phyloP scores from a whole-genome alignment of 495 filamentous ascomycete species.

The Trichoderma virens region DNA sequence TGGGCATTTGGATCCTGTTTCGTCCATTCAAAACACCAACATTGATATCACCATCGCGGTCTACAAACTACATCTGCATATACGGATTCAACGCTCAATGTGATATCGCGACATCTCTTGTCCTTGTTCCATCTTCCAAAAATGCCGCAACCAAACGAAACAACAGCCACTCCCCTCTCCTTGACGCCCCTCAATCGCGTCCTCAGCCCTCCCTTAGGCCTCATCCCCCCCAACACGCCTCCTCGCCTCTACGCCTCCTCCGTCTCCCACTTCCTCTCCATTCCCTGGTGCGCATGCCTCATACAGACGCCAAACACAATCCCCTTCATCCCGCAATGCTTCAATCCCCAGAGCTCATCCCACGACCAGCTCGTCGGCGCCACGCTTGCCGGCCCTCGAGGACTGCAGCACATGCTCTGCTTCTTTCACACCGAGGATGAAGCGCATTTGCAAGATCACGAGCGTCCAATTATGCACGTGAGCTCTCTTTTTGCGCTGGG shows the following conservation, averaged over 20 bases:
- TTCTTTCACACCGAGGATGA: background rate
- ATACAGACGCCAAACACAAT: background rate
- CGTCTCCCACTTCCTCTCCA: conserved; percentile 8
- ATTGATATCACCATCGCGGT: background rate
- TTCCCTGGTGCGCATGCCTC: background rate
- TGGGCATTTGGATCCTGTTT: background rate
- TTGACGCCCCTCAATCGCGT: conserved; percentile 2
- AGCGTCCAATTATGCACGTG: background rate
- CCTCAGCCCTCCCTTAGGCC: background rate
- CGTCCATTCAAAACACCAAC: background rate
- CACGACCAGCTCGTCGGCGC: conserved; percentile 7
- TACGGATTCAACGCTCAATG: too few species aligned
- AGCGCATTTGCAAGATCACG: background rate
- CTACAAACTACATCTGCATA: too few species aligned
- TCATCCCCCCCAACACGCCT: conserved; percentile 3
- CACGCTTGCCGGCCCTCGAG: background rate
- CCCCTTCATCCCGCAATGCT: conserved; percentile 5
- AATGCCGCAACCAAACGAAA: background rate
- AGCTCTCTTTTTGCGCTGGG: background rate
- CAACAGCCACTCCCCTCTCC: background rate
- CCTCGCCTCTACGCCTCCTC: conserved; percentile 1
- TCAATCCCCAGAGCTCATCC: background rate
- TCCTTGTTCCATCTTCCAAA: too few species aligned
- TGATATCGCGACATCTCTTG: too few species aligned
- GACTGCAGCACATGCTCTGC: conserved; percentile 6